These are phyloP conservation scores for Eucalyptus shirleyi DNA, from an alignment of 345 rosid genomes.

Conservation along the genomic window DNA sequence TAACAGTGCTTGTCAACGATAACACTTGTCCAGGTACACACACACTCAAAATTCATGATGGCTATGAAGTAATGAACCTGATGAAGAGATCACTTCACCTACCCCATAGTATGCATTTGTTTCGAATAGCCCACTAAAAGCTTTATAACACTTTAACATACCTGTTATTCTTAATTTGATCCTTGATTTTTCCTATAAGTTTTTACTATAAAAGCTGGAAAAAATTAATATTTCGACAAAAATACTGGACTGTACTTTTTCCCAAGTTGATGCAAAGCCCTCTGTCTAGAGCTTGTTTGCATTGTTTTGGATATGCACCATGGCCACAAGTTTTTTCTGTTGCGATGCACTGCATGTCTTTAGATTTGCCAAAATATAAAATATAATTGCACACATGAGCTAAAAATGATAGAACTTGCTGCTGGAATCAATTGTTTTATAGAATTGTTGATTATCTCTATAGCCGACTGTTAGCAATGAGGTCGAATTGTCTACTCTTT, in stretches of 20 bases:
- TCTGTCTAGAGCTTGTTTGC: background rate
- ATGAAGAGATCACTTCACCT: background rate
- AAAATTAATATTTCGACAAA: background rate
- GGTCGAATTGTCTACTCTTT: background rate
- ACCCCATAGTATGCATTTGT: background rate
- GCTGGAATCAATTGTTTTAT: background rate
- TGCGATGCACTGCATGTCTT: background rate
- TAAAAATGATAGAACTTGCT: background rate
- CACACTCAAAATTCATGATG: background rate
- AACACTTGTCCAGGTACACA: slow-evolving; percentile 29
- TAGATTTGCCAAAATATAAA: background rate
- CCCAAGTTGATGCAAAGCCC: background rate
- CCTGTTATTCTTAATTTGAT: background rate
- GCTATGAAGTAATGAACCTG: background rate
- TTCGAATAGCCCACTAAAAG: background rate
- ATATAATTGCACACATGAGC: background rate
- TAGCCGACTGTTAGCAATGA: background rate
- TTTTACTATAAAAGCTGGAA: background rate
- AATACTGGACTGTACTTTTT: background rate
- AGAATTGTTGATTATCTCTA: background rate
- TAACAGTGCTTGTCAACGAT: slow-evolving; percentile 17
- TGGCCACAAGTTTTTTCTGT: background rate
- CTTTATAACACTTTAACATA: background rate
- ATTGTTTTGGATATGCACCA: background rate
- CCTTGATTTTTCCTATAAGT: background rate